These are phyloP conservation scores for Globisporangium nodosum DNA, from an alignment of 352 stramenopile genomes.

Conservation along the genomic window DNA sequence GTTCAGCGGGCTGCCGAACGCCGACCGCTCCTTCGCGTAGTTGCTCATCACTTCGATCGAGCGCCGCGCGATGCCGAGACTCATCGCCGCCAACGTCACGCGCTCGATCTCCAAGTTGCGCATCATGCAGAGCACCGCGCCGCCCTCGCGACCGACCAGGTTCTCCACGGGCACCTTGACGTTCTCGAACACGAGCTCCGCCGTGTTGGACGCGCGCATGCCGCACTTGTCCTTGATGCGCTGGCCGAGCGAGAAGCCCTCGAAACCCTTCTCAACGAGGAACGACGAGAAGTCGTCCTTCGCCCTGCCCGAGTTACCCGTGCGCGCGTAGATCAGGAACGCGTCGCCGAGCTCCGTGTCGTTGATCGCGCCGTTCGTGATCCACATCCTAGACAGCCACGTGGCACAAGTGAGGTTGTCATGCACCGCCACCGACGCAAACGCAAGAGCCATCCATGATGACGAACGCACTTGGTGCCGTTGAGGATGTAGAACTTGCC, in stretches of 20 bases:
- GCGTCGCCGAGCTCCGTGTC: slow-evolving; percentile 93
- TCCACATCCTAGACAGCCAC: slow-evolving; percentile 92
- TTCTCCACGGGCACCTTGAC: slow-evolving; percentile 91
- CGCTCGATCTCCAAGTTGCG: slow-evolving; percentile 99
- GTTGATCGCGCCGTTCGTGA: slow-evolving; percentile 98
- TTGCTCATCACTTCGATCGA: slow-evolving; percentile 97
- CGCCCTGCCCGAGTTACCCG: slow-evolving; percentile 77
- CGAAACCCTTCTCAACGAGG: slow-evolving; percentile 95
- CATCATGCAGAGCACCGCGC: slow-evolving; percentile 88
- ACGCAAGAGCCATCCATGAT: neutral
- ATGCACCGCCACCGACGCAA: no score
- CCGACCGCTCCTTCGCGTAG: slow-evolving; percentile 89
- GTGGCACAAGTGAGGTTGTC: no score
- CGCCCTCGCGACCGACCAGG: slow-evolving; percentile 84
- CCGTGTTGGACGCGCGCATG: slow-evolving; percentile 96
- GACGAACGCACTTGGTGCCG: slow-evolving; percentile 61
- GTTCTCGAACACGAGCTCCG: slow-evolving; percentile 99
- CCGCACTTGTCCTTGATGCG: slow-evolving; percentile 98
- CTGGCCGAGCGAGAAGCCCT: slow-evolving; percentile 96
- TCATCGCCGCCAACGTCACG: slow-evolving; percentile 96
- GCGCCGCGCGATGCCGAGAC: slow-evolving; percentile 92
- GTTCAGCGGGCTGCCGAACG: slow-evolving; percentile 94
- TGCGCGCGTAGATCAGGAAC: slow-evolving; percentile 98
- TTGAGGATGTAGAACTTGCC: slow-evolving; percentile 91
- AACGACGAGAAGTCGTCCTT: slow-evolving; percentile 96